Evolutionary conservation across 768 basidiomycete species (phyloP).

Genomic region (Suillus paluster): DNA sequence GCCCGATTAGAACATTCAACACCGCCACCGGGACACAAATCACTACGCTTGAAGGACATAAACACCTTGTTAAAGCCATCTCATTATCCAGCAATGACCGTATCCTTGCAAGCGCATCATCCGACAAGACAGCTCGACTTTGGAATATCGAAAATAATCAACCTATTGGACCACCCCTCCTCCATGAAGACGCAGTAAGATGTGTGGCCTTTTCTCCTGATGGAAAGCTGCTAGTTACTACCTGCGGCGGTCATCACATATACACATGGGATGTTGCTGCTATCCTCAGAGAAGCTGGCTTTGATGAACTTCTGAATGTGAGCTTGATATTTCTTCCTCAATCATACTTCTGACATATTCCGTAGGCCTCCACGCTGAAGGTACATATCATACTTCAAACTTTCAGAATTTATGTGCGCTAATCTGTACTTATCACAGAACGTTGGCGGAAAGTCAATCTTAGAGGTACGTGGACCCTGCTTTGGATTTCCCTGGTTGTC

Average conservation of each 20-base stretch:
- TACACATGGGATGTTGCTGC: slow-evolving; percentile 1
- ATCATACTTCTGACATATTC: neutral
- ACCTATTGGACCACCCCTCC: neutral
- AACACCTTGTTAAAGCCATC: neutral
- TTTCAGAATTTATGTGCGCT: neutral
- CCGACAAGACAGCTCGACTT: neutral
- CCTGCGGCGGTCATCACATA: neutral
- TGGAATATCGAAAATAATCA: neutral
- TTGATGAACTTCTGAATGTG: neutral
- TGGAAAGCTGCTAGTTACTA: neutral
- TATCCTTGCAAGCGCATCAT: slow-evolving; percentile 2
- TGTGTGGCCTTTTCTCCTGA: neutral
- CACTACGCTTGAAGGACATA: neutral
- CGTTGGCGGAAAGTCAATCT: neutral
- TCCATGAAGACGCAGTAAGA: neutral
- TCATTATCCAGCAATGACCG: neutral
- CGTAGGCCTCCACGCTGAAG: neutral
- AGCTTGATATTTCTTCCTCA: neutral
- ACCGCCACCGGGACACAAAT: neutral
- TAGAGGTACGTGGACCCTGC: neutral
- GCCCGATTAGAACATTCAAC: neutral
- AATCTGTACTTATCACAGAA: neutral
- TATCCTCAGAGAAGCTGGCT: neutral
- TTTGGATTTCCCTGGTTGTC: neutral
- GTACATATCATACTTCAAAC: neutral